Evolutionary conservation across 106 monocot species (phyloP), one percentile per base, ranked within the genome.

Genomic region (Dendrobium officinale): DNA sequence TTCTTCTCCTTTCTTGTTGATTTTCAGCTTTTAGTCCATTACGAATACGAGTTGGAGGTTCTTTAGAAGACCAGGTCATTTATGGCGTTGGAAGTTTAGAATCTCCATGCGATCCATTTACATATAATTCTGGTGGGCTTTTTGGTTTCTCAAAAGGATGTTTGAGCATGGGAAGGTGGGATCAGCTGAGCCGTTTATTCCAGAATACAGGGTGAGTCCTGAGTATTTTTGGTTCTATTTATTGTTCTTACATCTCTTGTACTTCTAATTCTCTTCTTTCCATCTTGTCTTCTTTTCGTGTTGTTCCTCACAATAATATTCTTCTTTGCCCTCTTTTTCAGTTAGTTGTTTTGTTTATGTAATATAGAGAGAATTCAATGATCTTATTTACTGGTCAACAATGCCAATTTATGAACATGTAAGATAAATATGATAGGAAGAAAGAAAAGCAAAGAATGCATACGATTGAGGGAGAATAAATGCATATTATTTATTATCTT

Each of bases 101-200:
- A 17, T 8, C 79, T 75, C 85, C 85, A n/a, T 96, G 96, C 72
- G 18, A 78, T 42, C 85, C 89, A 45, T 91, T 96, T 77, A 27
- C 15, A 74, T 82, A 82, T 42, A 82, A 24, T 40, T 26, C 79
- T 37, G 89, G 68, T 72, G 96, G n/a, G 2, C 80, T 97, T 56
- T 97, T 97, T 78, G 92, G 93, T 17, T 97, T 97, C 78, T 89
- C 96, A 31, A 61, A 72, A 61, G 96, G 92, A 59, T 97, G 96
- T 77, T 73, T 97, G 78, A 89, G 79, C 86, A 87, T 89, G 84
- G 73, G 9, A 49, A 92, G 94, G 42, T 94, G 96, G 96, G 96
- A 97, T 73, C 83, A 90, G 73, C 77, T 96, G 18, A 96, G 90
- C 72, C 2, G 10, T 80, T 77, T 96, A 72, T 96, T 96, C 59